Conservation (phyloP, 2,329 filamentous ascomycete species). For the Fusarium sp. region DNA sequence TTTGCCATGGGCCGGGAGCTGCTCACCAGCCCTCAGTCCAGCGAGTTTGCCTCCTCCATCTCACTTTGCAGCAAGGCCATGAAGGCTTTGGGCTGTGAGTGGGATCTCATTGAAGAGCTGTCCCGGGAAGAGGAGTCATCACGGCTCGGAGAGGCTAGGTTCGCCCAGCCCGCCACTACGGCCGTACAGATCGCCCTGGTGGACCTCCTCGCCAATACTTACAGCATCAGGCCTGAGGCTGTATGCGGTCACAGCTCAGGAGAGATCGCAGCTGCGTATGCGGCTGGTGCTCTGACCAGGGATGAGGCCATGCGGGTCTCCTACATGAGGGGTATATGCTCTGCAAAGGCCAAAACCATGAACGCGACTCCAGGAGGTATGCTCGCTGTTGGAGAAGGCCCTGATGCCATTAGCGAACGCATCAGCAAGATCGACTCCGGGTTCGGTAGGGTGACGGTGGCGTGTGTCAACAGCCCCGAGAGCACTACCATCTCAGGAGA, state of each 20-base stretch:
- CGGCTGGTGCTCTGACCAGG: constrained; percentile 20
- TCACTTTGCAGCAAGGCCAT: neutral
- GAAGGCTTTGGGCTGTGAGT: constrained; percentile 5
- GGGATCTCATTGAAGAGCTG: constrained; percentile 18
- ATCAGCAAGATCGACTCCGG: neutral
- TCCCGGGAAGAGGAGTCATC: neutral
- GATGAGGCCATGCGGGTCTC: constrained; percentile 44
- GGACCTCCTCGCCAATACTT: constrained; percentile 6
- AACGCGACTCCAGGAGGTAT: constrained; percentile 3
- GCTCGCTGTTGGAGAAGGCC: constrained; percentile 10
- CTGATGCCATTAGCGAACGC: neutral
- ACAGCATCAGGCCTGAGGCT: constrained; percentile 41
- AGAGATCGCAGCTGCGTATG: constrained; percentile 51
- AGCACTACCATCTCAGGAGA: constrained; percentile 42
- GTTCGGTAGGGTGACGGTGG: constrained; percentile 13
- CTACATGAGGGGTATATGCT: constrained; percentile 44
- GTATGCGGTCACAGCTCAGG: constrained; percentile 50
- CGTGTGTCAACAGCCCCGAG: constrained; percentile 40
- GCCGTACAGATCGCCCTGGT: constrained; percentile 26
- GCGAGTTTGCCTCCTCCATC: neutral
- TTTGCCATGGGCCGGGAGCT: constrained; percentile 20
- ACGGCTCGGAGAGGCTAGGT: constrained; percentile 5
- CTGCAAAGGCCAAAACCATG: neutral
- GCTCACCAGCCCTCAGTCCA: neutral
- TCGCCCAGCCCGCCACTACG: constrained; percentile 14